Evolutionary conservation across 2,329 filamentous ascomycete genomes (phyloP).

Genomic region (Aspergillus sp.): DNA sequence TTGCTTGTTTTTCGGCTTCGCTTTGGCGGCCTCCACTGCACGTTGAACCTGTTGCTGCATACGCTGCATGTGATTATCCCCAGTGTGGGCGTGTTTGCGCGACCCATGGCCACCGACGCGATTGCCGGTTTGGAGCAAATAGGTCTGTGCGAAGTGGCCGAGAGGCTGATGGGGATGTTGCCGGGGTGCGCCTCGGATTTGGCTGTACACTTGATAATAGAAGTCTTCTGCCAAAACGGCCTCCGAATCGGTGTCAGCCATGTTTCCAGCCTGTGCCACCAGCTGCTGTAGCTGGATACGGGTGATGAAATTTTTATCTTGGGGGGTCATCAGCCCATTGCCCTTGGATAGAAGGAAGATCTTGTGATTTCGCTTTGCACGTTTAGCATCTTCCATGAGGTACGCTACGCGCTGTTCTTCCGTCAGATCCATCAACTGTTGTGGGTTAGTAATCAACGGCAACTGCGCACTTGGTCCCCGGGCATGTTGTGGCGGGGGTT

Average conservation of each 20-base stretch:
- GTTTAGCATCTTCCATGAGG: slow-evolving; percentile 85
- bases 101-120: slow-evolving; percentile 67
- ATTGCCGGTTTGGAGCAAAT: slow-evolving; percentile 90
- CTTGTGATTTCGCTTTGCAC: slow-evolving; percentile 97
- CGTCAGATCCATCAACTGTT: slow-evolving; percentile 73
- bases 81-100: slow-evolving; percentile 73
- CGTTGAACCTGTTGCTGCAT: slow-evolving; percentile 99
- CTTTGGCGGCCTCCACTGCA: slow-evolving; percentile 94
- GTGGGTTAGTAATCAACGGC: slow-evolving; percentile 65
- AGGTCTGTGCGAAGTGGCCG: slow-evolving; percentile 96
- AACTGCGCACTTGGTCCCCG: slow-evolving; percentile 36
- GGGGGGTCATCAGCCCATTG: slow-evolving; percentile 97
- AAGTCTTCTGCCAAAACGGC: slow-evolving; percentile 88
- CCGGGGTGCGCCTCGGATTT: slow-evolving; percentile 84
- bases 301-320: slow-evolving; percentile 99
- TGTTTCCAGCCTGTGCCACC: slow-evolving; percentile 85
- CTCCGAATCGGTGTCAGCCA: slow-evolving; percentile 76
- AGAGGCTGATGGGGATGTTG: slow-evolving; percentile 91
- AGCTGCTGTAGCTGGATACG: slow-evolving; percentile 96
- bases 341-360: slow-evolving; percentile 90
- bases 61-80: slow-evolving; percentile 95
- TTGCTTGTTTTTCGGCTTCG: slow-evolving; percentile 96
- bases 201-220: slow-evolving; percentile 96
- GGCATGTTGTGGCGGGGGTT: slow-evolving; percentile 36
- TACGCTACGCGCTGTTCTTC: slow-evolving; percentile 83